Evolutionary conservation across 208 protist species (phyloP).

Genomic region (Trypanosomatidae sp.): DNA sequence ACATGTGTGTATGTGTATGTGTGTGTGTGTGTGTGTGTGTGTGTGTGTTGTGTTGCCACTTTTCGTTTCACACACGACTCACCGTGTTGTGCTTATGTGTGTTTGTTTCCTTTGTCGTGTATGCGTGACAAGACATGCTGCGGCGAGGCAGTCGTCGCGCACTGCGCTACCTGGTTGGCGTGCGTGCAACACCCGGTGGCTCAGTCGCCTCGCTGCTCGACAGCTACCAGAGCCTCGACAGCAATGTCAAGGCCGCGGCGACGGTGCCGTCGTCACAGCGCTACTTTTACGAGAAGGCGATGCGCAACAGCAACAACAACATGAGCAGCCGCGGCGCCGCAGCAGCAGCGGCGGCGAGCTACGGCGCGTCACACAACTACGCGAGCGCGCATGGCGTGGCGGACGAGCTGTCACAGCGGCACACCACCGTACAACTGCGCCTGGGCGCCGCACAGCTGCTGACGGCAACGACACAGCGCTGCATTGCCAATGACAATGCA

Average conservation of each 20-base stretch:
- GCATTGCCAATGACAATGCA: slow-evolving; percentile 61
- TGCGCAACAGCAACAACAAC: no score
- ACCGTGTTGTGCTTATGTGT: no score
- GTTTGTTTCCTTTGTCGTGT: no score
- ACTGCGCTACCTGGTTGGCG: slow-evolving; percentile 52
- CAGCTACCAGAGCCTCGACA: slow-evolving; percentile 26
- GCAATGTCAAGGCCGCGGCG: slow-evolving; percentile 20
- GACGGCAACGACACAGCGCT: slow-evolving; percentile 25
- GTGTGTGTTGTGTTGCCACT: no score
- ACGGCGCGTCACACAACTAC: background rate
- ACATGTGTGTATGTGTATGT: no score
- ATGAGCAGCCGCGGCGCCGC: no score
- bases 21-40: no score
- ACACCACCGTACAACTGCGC: slow-evolving; percentile 48
- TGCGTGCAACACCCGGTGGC: slow-evolving; percentile 21
- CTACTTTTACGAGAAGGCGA: slow-evolving; percentile 51
- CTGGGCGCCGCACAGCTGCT: slow-evolving; percentile 76
- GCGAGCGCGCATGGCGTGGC: background rate
- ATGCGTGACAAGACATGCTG: no score
- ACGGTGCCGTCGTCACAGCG: slow-evolving; percentile 70
- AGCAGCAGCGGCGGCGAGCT: background rate
- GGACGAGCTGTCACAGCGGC: slow-evolving; percentile 16
- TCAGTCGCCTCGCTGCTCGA: slow-evolving; percentile 47
- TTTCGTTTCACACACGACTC: no score
- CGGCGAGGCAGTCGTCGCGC: background rate